phyloP scores from a whole-genome alignment of 106 monocot genomes.

The Narthecium ossifragum region DNA sequence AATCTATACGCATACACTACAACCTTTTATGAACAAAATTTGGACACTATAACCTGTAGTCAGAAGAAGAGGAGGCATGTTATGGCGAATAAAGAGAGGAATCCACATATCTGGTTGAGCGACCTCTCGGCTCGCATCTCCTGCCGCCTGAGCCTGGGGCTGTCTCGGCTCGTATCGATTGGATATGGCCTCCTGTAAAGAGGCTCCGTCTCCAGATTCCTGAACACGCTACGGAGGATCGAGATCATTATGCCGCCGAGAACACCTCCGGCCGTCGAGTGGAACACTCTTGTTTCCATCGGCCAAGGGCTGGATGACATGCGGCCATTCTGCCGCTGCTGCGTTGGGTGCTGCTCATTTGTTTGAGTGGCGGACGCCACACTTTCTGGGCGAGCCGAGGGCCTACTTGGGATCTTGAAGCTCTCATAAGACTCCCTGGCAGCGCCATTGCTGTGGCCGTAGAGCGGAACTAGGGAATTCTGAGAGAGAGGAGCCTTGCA shows the following conservation, averaged over 20 bases:
- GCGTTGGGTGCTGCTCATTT: not conserved
- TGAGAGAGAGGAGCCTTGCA: slow-evolving; percentile 34
- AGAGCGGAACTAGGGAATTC: slow-evolving; percentile 28
- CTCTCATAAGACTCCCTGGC: not conserved
- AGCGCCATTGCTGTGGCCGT: slow-evolving; percentile 17
- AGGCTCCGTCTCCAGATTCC: not conserved
- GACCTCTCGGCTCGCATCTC: slow-evolving; percentile 13
- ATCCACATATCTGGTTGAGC: slow-evolving; percentile 25
- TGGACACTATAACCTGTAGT: too few species aligned
- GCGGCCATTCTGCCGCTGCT: not conserved
- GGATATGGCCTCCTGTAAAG: slow-evolving; percentile 3
- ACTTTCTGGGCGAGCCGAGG: too few species aligned
- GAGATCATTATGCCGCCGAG: slow-evolving; percentile 16
- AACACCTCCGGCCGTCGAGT: slow-evolving; percentile 7
- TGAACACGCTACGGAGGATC: slow-evolving; percentile 13
- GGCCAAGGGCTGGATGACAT: not conserved
- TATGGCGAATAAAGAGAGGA: slow-evolving; percentile 13
- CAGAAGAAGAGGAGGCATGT: slow-evolving; percentile 28
- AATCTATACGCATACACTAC: too few species aligned
- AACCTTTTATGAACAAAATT: too few species aligned
- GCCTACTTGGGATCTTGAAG: slow-evolving; percentile 11
- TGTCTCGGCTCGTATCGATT: not conserved
- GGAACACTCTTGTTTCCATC: not conserved
- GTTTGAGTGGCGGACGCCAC: not conserved
- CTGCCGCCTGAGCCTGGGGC: slow-evolving; percentile 14